Conservation (phyloP, 1,284 basidiomycete genomes). For the Cryptococcus sp. region DNA sequence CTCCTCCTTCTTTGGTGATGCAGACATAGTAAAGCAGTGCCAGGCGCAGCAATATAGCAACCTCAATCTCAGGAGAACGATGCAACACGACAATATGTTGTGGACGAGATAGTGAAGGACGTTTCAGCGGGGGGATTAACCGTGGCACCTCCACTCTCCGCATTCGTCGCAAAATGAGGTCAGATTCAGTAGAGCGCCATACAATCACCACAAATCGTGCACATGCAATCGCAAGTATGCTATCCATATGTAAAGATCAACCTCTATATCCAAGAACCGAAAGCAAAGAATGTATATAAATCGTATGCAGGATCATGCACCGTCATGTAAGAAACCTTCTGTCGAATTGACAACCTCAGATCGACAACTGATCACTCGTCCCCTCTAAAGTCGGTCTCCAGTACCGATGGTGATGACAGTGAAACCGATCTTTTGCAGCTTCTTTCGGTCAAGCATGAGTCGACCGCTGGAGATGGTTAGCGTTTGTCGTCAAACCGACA, state of each 20-base stretch:
- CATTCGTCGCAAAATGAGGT: not conserved
- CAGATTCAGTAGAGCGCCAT: no score
- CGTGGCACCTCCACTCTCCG: not conserved
- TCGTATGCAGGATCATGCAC: no score
- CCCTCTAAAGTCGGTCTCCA: conserved; percentile 38
- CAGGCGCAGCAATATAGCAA: no score
- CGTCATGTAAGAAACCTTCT: not conserved
- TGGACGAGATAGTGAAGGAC: no score
- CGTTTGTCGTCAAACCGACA: not conserved
- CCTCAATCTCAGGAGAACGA: no score
- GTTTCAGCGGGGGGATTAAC: no score
- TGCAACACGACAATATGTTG: no score
- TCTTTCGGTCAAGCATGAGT: conserved; percentile 68
- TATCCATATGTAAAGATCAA: not conserved
- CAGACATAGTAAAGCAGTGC: not conserved
- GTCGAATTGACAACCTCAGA: no score
- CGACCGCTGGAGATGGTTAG: conserved; percentile 24
- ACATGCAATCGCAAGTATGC: not conserved
- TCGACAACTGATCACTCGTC: not conserved
- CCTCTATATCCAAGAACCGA: conserved; percentile 8
- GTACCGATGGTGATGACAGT: conserved; percentile 59
- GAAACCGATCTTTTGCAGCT: conserved; percentile 84
- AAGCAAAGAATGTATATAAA: conserved; percentile 4
- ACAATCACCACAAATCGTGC: not conserved
- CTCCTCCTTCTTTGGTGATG: not conserved